Evolutionary conservation across 1,139 yeast species (phyloP), one percentile per base, ranked within the genome.

Genomic region (Taiozyma sp.): DNA sequence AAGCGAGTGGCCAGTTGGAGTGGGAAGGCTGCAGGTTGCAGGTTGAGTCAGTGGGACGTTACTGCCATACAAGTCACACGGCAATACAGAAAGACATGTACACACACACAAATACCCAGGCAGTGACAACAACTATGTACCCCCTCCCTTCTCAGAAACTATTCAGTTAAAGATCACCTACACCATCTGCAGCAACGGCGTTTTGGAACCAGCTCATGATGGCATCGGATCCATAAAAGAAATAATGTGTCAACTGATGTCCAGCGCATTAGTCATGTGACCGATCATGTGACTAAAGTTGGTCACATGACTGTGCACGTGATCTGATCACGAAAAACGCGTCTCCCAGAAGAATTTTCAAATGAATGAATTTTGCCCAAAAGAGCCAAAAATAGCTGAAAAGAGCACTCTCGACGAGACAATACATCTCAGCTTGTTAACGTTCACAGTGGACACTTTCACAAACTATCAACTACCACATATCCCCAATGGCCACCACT

Each of bases 401-500:
- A 19, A 19, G 19, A 19, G 19, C 27, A 4, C 8, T 46, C 14
- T 30, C 34, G 12, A 13, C 16, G 10, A 13, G 39, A 24, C 7
- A 10, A 28, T 27, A 27, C 9, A 27, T 8, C 9, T 28, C 10
- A 9, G 8, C 30, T 28, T 28, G 30, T 28, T 28, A 28, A 10
- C 30, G 13, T 4, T 10, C 4, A 10, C 10, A 28, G 30, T 28
- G 13, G 8, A 28, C 7, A 4, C 7, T 4, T 28, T 28, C 6
- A 24, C 27, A 24, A 24, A 24, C n/a, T 24, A 24, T 24, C 27
- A 4, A 28, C 30, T 19, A 28, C 8, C 30, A 10, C 9, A 28
- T 12, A 12, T n/a, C 8, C 45, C 12, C 6, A 13, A 59, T 59
- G 64, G 51, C 65, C 7, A 48, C 48, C 19, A 74, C 79, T 28